Evolutionary conservation across 306 rosid genomes (phyloP), one percentile per base, ranked within the genome.

Genomic region (Quercus cerris): DNA sequence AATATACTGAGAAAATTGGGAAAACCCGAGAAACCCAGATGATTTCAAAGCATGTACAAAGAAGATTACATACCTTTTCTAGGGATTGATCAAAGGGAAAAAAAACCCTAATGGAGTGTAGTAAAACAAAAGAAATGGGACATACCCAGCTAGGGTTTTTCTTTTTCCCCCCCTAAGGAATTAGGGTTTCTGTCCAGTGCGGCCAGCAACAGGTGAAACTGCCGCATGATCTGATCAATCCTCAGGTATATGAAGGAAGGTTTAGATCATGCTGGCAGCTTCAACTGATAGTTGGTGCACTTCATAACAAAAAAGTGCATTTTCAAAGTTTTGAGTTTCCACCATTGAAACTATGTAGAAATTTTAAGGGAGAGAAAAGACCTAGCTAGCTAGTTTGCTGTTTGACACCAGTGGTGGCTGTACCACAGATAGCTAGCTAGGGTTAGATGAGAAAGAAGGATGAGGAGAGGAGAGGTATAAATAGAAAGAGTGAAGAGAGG

Each of bases 191-290:
- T 30, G 23, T 4, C 57, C 72, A 87, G 84, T 87, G 87, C 90
- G 51, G 41, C 85, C 93, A 88, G 75, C 85, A 90, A 89, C 91
- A 85, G 99, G 97, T 96, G 99, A 96, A 96, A 90, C 99, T 93
- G 94, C 93, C 93, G 81, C 92, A 96, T 96, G 99, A 93, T 95
- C 99, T 95, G 91, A 95, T 89, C 93, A 83, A 88, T 83, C 92
- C 90, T 71, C 91, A 75, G 25, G 49, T 17, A 3, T 49, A 75
- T 81, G 28, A 90, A 81, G 90, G 85, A 73, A 89, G 86, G 92
- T 89, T 93, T 87, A 96, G 99, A 96, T 96, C 99, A 96, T 91
- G 99, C 99, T 96, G 99, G 99, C 99, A 96, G 99, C 99, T 96
- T 96, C 98, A 96, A 90, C 99, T 84, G 82, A 78, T 82, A 71